These are phyloP conservation scores for Chytriomyces sp. DNA, from an alignment of 192 early-diverging fungal species.

Conservation along the genomic window DNA sequence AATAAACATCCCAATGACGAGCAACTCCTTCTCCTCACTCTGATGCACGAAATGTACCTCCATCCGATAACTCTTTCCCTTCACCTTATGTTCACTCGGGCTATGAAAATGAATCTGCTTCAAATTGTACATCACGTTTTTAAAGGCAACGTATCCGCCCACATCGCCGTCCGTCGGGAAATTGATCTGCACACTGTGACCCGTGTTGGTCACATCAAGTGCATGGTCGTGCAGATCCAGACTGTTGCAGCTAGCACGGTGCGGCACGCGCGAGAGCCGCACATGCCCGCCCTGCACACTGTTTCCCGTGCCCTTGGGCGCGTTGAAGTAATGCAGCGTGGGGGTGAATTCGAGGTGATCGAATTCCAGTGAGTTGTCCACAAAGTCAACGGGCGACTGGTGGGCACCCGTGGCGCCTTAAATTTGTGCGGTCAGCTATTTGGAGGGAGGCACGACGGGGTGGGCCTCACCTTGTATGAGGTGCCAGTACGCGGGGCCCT, in stretches of 20 bases:
- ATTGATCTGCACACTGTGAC: constrained; percentile 26
- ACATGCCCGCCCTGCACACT: no score
- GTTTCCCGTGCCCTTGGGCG: no score
- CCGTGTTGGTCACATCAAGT: constrained; percentile 28
- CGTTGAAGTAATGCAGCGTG: constrained; percentile 21
- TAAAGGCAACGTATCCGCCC: constrained; percentile 11
- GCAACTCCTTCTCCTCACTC: constrained; percentile 2
- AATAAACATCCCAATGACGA: constrained; percentile 29
- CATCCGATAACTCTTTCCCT: not conserved
- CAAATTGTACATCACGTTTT: constrained; percentile 10
- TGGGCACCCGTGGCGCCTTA: no score
- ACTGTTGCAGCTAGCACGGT: no score
- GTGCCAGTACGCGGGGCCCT: no score
- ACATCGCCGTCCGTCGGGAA: constrained; percentile 1
- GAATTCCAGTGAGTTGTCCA: not conserved
- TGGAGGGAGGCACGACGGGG: no score
- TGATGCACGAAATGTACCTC: constrained; percentile 29
- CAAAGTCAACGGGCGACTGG: constrained; percentile 21
- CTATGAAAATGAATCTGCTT: constrained; percentile 29
- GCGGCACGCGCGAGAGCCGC: no score
- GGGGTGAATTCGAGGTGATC: constrained; percentile 8
- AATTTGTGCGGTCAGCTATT: no score
- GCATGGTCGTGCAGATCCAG: no score
- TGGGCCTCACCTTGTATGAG: no score
- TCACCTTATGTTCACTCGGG: constrained; percentile 17